Conservation (phyloP, 2,329 filamentous ascomycete species). For the Paramyrothecium roridum region DNA sequence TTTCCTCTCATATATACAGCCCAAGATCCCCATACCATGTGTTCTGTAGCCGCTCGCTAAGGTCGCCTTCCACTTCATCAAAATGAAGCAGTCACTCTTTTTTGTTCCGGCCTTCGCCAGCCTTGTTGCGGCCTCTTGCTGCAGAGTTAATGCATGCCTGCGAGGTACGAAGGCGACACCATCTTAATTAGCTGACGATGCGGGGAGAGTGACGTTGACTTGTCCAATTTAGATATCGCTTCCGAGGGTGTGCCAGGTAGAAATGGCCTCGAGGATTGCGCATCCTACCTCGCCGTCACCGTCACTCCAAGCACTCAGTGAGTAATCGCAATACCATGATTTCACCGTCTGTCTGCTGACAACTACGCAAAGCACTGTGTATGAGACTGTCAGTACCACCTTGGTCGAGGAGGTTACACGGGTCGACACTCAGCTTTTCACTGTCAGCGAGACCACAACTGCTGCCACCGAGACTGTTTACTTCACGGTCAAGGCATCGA, state of each 20-base stretch:
- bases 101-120: not conserved
- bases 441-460: not conserved
- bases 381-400: not conserved
- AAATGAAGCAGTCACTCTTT: not conserved
- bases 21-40: no score
- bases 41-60: no score
- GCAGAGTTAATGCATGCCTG: not conserved
- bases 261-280: not conserved
- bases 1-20: no score
- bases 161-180: not conserved
- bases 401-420: not conserved
- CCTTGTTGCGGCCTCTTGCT: not conserved
- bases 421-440: not conserved
- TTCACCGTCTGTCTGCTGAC: not conserved
- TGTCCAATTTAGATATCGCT: not conserved
- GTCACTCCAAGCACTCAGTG: not conserved
- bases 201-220: not conserved
- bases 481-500: not conserved
- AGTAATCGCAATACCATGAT: not conserved
- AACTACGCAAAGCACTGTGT: not conserved
- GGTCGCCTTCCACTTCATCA: no score
- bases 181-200: not conserved
- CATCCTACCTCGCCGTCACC: not conserved
- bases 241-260: not conserved
- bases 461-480: not conserved